A percentile compares a stretch with the other conserved stretches of the same genome.
Conservation (phyloP, 176 grass and related monocot genomes). For the sorghum (Sorghum bicolor) region DNA sequence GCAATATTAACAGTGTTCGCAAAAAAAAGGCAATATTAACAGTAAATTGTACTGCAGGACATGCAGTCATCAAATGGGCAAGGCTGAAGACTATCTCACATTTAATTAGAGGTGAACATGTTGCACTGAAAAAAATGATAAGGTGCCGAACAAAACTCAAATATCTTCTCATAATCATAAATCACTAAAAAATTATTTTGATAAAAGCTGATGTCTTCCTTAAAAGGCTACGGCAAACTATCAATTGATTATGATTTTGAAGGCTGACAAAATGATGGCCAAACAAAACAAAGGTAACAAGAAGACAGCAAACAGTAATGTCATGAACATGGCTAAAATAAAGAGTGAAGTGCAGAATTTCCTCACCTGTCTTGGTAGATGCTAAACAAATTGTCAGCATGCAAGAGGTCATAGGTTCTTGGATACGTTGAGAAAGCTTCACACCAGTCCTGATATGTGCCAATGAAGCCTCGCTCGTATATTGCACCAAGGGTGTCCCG, state of each 20-base stretch:
- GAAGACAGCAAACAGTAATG: background rate
- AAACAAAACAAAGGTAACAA: background rate
- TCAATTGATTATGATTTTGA: background rate
- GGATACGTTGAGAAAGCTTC: constrained; percentile 96
- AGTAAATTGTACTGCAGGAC: background rate
- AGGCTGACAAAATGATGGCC: background rate
- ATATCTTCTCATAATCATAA: background rate
- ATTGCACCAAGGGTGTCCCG: constrained; percentile 76
- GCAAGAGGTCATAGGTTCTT: constrained; percentile 93
- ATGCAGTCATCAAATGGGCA: background rate
- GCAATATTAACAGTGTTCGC: background rate
- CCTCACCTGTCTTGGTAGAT: constrained; percentile 89
- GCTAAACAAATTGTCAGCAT: constrained; percentile 88
- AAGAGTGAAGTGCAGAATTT: background rate
- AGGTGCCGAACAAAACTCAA: background rate
- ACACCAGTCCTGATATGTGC: constrained; percentile 97
- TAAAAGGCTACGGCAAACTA: background rate
- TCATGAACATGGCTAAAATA: background rate
- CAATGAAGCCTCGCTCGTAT: constrained; percentile 84
- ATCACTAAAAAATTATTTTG: background rate
- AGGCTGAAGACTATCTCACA: background rate
- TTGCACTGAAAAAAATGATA: background rate
- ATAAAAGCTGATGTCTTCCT: background rate
- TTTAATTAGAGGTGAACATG: background rate
- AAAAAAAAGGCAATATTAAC: background rate